phyloP scores from a whole-genome alignment of 2,329 filamentous ascomycete genomes.

The Botrytis pseudocinerea region DNA sequence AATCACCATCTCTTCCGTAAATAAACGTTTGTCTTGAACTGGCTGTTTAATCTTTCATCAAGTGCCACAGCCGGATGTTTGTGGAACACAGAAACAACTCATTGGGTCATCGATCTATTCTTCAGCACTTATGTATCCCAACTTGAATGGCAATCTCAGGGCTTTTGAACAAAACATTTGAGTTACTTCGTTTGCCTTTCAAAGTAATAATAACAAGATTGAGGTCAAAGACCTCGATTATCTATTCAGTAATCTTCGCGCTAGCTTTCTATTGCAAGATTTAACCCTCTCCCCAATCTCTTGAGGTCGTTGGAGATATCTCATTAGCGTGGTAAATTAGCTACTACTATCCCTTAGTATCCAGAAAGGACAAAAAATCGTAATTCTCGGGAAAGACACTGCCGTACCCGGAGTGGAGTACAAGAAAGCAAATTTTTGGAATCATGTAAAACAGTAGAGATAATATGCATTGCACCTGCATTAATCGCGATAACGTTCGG shows the following conservation, averaged over 20 bases:
- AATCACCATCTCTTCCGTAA: not conserved
- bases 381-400: not conserved
- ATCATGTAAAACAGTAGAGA: not conserved
- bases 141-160: not conserved
- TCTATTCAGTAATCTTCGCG: not conserved
- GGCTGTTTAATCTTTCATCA: not conserved
- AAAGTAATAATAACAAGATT: not conserved
- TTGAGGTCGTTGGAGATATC: not conserved
- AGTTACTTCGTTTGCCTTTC: not conserved
- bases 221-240: not conserved
- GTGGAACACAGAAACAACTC: slow-evolving; percentile 8
- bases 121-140: not conserved
- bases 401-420: not conserved
- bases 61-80: not conserved
- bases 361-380: not conserved
- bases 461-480: not conserved
- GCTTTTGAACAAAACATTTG: not conserved
- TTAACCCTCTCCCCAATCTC: too few relatives aligned
- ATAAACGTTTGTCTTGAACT: not conserved
- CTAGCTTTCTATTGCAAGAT: not conserved
- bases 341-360: not conserved
- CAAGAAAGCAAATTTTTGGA: not conserved
- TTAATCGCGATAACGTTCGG: slow-evolving; percentile 7
- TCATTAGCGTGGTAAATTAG: not conserved
- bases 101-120: slow-evolving; percentile 11